A percentile compares a stretch with the other conserved stretches of the same genome.
Evolutionary conservation across 768 basidiomycete genomes (phyloP).

Genomic region (Rhodotorula toruloides): DNA sequence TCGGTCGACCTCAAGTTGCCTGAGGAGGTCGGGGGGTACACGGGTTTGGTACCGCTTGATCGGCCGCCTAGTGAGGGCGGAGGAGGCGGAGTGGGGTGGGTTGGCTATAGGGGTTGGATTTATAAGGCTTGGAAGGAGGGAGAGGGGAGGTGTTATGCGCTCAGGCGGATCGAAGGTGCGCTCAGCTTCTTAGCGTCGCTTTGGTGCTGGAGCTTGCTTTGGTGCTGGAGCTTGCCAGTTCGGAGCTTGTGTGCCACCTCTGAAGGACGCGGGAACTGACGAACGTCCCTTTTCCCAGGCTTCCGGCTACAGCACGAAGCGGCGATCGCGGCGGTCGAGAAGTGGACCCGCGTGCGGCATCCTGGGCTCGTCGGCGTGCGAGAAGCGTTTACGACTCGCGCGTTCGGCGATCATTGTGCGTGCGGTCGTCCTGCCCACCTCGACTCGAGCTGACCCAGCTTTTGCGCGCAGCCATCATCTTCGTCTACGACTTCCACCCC

Average conservation of each 20-base stretch:
- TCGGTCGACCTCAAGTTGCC: conserved; percentile 60
- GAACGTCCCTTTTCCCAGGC: conserved; percentile 55
- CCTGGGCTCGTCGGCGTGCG: conserved; percentile 74
- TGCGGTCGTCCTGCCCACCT: conserved; percentile 11
- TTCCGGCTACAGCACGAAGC: conserved; percentile 74
- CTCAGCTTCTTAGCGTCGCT: neutral
- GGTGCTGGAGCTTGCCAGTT: neutral
- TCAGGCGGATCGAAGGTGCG: conserved; percentile 84
- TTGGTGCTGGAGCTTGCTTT: no score
- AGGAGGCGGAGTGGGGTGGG: neutral
- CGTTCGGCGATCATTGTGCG: conserved; percentile 87
- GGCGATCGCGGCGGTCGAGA: conserved; percentile 75
- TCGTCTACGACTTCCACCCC: conserved; percentile 84
- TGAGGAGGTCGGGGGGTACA: conserved; percentile 83
- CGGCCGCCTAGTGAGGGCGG: conserved; percentile 7
- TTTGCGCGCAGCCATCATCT: conserved; percentile 65
- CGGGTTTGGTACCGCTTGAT: conserved; percentile 76
- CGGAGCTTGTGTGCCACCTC: neutral
- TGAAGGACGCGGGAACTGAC: no score
- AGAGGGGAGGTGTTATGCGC: conserved; percentile 70
- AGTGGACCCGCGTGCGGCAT: conserved; percentile 78
- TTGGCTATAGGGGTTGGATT: conserved; percentile 71
- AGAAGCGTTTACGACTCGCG: conserved; percentile 91
- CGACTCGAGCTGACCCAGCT: neutral
- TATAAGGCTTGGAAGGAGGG: conserved; percentile 72